Conservation (phyloP, 2,329 filamentous ascomycete genomes). For the Stagonosporopsis cucurbitacearum region DNA sequence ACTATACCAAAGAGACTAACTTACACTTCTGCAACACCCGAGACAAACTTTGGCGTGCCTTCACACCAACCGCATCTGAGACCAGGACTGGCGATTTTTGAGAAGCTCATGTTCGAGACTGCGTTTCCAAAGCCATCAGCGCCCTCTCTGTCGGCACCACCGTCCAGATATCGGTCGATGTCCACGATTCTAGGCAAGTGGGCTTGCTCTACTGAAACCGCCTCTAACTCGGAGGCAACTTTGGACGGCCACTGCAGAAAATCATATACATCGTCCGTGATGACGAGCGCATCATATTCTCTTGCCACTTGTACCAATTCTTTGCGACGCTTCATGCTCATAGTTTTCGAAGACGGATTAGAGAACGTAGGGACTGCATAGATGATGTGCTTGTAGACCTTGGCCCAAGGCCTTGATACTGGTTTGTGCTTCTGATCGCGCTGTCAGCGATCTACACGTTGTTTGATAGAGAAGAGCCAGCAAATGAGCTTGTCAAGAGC, state of each 20-base stretch:
- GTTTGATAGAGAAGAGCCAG: neutral
- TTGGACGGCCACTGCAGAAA: constrained; percentile 77
- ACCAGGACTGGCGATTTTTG: constrained; percentile 84
- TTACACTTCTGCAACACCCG: constrained; percentile 66
- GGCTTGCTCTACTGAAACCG: constrained; percentile 49
- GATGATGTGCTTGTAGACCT: constrained; percentile 85
- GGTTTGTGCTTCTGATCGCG: constrained; percentile 61
- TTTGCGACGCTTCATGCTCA: constrained; percentile 71
- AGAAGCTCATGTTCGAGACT: constrained; percentile 87
- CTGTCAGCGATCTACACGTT: constrained; percentile 15
- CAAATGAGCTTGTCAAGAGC: neutral
- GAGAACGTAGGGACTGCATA: constrained; percentile 89
- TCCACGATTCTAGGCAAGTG: constrained; percentile 76
- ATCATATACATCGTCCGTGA: constrained; percentile 94
- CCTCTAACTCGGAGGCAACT: constrained; percentile 30
- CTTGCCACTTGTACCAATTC: constrained; percentile 78
- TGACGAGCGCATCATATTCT: constrained; percentile 78
- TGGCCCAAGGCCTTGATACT: constrained; percentile 63
- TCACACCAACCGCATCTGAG: constrained; percentile 89
- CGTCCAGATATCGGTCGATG: constrained; percentile 73
- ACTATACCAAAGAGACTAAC: constrained; percentile 25
- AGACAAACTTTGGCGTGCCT: constrained; percentile 66
- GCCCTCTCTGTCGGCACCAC: constrained; percentile 55
- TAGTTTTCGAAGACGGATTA: constrained; percentile 86
- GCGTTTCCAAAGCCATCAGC: constrained; percentile 76